Conservation (phyloP, 2,329 filamentous ascomycete genomes). For the Aspergillus jensenii region DNA sequence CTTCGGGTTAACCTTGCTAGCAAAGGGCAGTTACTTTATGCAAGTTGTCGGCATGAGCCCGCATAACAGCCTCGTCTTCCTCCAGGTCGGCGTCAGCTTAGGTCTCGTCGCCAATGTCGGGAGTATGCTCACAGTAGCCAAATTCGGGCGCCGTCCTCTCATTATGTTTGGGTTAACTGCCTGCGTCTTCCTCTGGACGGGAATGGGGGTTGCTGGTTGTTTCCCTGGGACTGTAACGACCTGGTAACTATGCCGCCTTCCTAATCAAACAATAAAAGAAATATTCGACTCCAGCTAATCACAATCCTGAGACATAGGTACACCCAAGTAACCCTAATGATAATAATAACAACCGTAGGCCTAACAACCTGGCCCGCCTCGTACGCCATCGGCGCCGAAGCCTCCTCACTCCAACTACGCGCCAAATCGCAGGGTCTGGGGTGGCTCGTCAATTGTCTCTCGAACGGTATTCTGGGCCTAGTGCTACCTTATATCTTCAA, state of each 20-base stretch:
- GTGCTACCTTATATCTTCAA: conserved; percentile 55
- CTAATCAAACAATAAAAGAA: neutral
- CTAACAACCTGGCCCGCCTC: conserved; percentile 38
- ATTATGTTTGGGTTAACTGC: conserved; percentile 22
- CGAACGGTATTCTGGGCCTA: conserved; percentile 46
- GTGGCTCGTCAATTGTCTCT: conserved; percentile 43
- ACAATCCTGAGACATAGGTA: conserved; percentile 31
- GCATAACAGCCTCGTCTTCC: conserved; percentile 39
- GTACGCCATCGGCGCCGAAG: conserved; percentile 37
- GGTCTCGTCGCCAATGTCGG: conserved; percentile 47
- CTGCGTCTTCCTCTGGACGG: conserved; percentile 42
- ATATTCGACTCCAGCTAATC: neutral
- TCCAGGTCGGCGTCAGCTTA: conserved; percentile 49
- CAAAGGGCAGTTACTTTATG: conserved; percentile 44
- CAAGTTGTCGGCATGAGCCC: conserved; percentile 35
- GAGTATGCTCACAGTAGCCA: conserved; percentile 47
- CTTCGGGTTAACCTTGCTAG: conserved; percentile 48
- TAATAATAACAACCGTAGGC: conserved; percentile 43
- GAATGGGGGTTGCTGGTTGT: conserved; percentile 51
- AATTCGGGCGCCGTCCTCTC: conserved; percentile 42
- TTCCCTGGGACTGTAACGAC: conserved; percentile 39
- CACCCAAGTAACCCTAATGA: conserved; percentile 45
- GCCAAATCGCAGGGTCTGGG: conserved; percentile 41
- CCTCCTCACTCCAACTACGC: conserved; percentile 37
- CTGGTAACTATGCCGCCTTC: conserved; percentile 33